phyloP scores from a whole-genome alignment of 2,329 filamentous ascomycete species.

The Arthroderma sp. region DNA sequence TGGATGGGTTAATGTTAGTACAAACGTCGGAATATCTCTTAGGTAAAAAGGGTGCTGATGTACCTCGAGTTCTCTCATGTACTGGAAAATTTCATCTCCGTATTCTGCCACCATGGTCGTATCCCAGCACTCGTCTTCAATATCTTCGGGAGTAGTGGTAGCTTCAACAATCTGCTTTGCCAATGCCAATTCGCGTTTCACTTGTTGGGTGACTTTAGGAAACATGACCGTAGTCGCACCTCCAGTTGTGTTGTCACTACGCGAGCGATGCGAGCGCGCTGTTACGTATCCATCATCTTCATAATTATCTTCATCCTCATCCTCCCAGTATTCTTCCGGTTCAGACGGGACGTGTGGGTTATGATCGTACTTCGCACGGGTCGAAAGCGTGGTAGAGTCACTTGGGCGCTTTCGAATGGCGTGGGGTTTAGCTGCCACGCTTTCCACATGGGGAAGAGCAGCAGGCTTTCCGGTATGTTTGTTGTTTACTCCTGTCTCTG shows the following conservation, averaged over 20 bases:
- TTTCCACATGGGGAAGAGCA: too few species aligned
- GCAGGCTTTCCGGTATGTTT: too few species aligned
- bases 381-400: background rate
- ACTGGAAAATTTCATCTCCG: slow-evolving; percentile 84
- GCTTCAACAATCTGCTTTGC: slow-evolving; percentile 54
- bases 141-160: slow-evolving; percentile 55
- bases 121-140: slow-evolving; percentile 83
- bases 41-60: slow-evolving; percentile 12
- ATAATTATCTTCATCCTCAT: slow-evolving; percentile 58
- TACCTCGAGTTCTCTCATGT: slow-evolving; percentile 84
- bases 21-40: background rate
- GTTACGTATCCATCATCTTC: slow-evolving; percentile 60
- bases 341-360: background rate
- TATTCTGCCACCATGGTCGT: slow-evolving; percentile 98
- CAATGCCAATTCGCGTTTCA: slow-evolving; percentile 58
- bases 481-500: too few species aligned
- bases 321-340: slow-evolving; percentile 53
- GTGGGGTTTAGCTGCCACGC: too few species aligned
- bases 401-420: background rate
- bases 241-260: slow-evolving; percentile 58
- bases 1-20: slow-evolving; percentile 20
- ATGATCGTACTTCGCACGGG: slow-evolving; percentile 17
- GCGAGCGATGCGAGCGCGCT: slow-evolving; percentile 63
- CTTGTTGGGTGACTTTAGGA: slow-evolving; percentile 56
- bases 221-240: slow-evolving; percentile 54